Evolutionary conservation across 140 eudicot species (phyloP), one percentile per base, ranked within the genome.

Genomic region (Senecio squalidus): DNA sequence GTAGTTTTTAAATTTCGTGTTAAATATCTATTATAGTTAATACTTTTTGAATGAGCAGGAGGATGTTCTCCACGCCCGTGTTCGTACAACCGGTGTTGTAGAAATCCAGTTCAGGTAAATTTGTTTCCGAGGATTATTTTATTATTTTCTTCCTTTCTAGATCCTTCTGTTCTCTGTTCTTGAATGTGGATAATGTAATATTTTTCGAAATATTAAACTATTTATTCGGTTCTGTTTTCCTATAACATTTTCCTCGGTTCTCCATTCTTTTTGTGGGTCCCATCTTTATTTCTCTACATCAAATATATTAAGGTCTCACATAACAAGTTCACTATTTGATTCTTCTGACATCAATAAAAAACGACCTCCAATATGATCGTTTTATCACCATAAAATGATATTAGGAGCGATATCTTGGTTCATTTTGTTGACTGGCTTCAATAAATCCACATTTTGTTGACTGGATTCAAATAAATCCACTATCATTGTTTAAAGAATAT

Each of bases 21-120:
- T 21, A n/a, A n/a, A n/a, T 3, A 5, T 52, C 28, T 28, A 40
- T 52, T 31, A 20, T 55, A 69, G 38, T 50, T 38, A 34, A 62
- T 34, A 44, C 38, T 17, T 39, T 63, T 31, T 36, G 25, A 39
- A 47, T 62, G 43, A 76, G 57, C 86, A 91, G 98, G 98, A 91
- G 67, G 98, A 91, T 81, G 94, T 91, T 79, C 98, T 91, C 34
- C 76, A 81, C 74, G 98, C 98, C 9, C 86, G 98, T 56, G 88
- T 91, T 71, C 96, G 96, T 47, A 91, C 98, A 40, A 86, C 96
- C 27, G 96, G 98, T 54, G 98, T 91, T 40, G 98, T 91, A 23
- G 98, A 91, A 84, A 91, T 86, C 66, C 98, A 91, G 58, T 91
- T 91, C 92, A 86, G 98, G 98, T 86, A 74, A 49, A 52, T 20